Evolutionary conservation across 768 basidiomycete species (phyloP).

Genomic region (Kwoniella mangroviensis): DNA sequence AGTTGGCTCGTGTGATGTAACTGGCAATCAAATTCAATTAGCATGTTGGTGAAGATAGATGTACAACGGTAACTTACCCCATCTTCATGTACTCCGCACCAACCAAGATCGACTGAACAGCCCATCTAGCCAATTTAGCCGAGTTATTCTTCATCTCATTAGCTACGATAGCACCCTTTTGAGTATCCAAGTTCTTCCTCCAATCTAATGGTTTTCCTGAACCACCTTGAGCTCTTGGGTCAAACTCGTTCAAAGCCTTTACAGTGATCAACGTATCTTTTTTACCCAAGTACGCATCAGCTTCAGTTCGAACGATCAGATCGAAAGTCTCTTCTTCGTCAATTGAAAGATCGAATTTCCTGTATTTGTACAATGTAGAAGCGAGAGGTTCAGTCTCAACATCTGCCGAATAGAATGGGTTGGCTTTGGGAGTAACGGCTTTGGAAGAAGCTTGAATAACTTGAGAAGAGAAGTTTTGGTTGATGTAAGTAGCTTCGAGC

Average conservation of each 20-base stretch:
- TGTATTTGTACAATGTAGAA: conserved; percentile 94
- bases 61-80: conserved; percentile 67
- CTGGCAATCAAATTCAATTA: conserved; percentile 59
- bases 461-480: conserved; percentile 98
- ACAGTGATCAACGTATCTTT: conserved; percentile 80
- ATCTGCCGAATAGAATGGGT: conserved; percentile 86
- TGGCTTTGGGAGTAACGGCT: conserved; percentile 79
- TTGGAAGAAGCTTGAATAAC: conserved; percentile 76
- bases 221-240: conserved; percentile 74
- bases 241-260: conserved; percentile 96
- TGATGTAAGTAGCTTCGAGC: conserved; percentile 97
- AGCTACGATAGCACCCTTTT: conserved; percentile 95
- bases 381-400: conserved; percentile 95
- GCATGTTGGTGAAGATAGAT: neutral
- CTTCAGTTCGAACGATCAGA: conserved; percentile 92
- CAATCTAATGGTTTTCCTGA: conserved; percentile 97
- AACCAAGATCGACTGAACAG: conserved; percentile 90
- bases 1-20: conserved; percentile 91
- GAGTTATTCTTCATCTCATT: conserved; percentile 99
- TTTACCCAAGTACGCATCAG: conserved; percentile 77
- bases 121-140: conserved; percentile 96
- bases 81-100: conserved; percentile 97
- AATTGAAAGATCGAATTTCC: conserved; percentile 88
- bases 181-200: conserved; percentile 94
- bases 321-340: conserved; percentile 80